Conservation (phyloP, 2,329 filamentous ascomycete genomes). For the Orbilia ellipsospora region DNA sequence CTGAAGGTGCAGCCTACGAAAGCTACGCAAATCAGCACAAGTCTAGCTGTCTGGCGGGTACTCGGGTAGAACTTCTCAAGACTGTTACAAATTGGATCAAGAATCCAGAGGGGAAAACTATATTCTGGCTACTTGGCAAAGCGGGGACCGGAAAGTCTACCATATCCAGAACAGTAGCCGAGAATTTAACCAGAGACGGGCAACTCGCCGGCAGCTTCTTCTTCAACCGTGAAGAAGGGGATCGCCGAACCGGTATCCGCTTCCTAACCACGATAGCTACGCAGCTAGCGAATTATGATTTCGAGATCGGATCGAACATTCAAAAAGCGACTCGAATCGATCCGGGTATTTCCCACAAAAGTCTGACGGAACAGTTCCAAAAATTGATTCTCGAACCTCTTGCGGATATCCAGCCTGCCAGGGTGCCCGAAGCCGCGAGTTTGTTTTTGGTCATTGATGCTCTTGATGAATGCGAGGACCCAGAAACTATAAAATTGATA, state of each 20-base stretch:
- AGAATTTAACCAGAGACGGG: constrained; percentile 46
- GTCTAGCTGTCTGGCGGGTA: constrained; percentile 55
- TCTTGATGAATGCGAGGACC: constrained; percentile 38
- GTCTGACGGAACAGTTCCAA: no score
- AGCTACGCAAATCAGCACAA: constrained; percentile 56
- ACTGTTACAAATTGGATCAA: constrained; percentile 52
- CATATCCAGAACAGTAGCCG: constrained; percentile 61
- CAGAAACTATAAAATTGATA: constrained; percentile 12
- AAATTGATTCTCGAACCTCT: no score
- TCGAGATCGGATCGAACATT: no score
- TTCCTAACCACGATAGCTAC: constrained; percentile 64
- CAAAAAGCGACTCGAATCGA: no score
- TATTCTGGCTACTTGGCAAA: constrained; percentile 60
- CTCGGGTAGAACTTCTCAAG: constrained; percentile 57
- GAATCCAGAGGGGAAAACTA: background rate
- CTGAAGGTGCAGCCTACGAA: constrained; percentile 56
- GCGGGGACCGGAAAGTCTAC: constrained; percentile 61
- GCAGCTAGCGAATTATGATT: constrained; percentile 62
- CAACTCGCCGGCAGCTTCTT: constrained; percentile 63
- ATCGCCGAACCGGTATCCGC: constrained; percentile 61
- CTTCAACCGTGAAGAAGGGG: constrained; percentile 64
- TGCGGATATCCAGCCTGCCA: no score
- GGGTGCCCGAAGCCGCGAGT: no score
- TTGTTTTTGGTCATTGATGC: no score
- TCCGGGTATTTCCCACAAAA: no score